These are phyloP conservation scores for Diaporthe citrichinensis DNA, from an alignment of 2,329 filamentous ascomycete species.

Conservation along the genomic window DNA sequence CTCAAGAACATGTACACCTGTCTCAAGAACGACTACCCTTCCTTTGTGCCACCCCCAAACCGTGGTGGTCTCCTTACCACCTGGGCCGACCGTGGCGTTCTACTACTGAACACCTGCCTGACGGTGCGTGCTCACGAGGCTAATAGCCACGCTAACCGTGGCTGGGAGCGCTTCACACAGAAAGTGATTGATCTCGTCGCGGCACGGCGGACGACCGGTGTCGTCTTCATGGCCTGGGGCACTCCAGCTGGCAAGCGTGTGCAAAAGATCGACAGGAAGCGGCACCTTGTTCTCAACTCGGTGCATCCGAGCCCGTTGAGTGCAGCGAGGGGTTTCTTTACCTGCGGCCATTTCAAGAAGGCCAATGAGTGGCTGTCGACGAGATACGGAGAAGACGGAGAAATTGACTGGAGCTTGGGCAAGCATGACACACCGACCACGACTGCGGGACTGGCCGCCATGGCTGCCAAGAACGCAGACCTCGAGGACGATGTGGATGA, in stretches of 20 bases:
- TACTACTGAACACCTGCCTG: slow-evolving; percentile 94
- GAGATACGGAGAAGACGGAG: slow-evolving; percentile 83
- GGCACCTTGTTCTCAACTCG: slow-evolving; percentile 86
- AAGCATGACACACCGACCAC: slow-evolving; percentile 50
- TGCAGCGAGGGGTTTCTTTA: slow-evolving; percentile 85
- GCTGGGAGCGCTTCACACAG: slow-evolving; percentile 96
- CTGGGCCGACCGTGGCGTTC: slow-evolving; percentile 93
- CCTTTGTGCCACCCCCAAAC: slow-evolving; percentile 81
- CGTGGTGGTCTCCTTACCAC: slow-evolving; percentile 87
- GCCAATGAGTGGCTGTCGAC: slow-evolving; percentile 87
- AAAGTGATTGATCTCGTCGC: slow-evolving; percentile 90
- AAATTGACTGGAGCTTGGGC: slow-evolving; percentile 85
- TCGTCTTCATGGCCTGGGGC: slow-evolving; percentile 97
- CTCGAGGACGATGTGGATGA: slow-evolving; percentile 34
- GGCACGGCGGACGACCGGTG: slow-evolving; percentile 80
- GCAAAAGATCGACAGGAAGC: slow-evolving; percentile 76
- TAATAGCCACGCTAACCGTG: slow-evolving; percentile 86
- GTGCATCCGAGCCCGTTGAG: slow-evolving; percentile 96
- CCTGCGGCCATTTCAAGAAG: slow-evolving; percentile 84
- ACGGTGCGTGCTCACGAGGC: slow-evolving; percentile 93
- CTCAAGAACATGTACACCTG: slow-evolving; percentile 94
- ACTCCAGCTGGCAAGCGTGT: slow-evolving; percentile 86
- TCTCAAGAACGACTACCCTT: slow-evolving; percentile 89
- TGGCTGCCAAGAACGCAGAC: slow-evolving; percentile 43
- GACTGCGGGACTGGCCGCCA: slow-evolving; percentile 37